Base-by-base conservation (phyloP, 192 early-diverging fungal species). In the Coemansia sp. region DNA sequence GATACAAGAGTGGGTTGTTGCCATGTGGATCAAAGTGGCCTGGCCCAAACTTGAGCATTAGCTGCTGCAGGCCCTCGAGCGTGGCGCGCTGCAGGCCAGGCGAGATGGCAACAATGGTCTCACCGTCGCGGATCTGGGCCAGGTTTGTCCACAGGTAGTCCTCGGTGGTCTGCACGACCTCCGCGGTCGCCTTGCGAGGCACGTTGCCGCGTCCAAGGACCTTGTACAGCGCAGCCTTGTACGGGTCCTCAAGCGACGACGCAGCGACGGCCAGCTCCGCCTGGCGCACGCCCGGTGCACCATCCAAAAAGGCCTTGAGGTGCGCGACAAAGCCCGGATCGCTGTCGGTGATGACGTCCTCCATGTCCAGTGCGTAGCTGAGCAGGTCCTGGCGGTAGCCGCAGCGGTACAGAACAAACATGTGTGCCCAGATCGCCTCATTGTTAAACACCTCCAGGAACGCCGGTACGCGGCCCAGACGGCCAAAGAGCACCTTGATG, bases 91-190 rank as follows among this genome's bases (percentile, higher is more conserved):
- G 50, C 14, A 50, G 53, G 19, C 42, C 47, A 3, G 55, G 37
- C 0, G 53, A 37, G 62, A 82, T 87, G 9, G 35, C 17, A 10
- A 71, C 64, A 39, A 91, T 88, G 35, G 78, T 57, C 4, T 69
- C 58, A 19, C 59, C 65, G 26, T 75, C 83, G 37, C 70, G 59
- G 14, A 90, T 64, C 25, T 92, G 76, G 56, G 81, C 81, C 30
- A 95, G 76, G 67, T 76, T 85, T 6, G 93, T 49, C 97, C 97
- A 99, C 30, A 98, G 56, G 61, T 91, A 98, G 51, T 99, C 95
- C 60, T 99, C 92, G 3, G 84, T 86, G 8, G 91, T 80, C 32
- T 80, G 80, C 13, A 88, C 80, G 1, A 92, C 89, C 37, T 81
- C 83, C 29, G 72, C 64, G 1, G 80, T 59, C 9, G 90, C 66